Evolutionary conservation across 2,329 filamentous ascomycete genomes (phyloP).

Genomic region (Stachybotrys elegans): DNA sequence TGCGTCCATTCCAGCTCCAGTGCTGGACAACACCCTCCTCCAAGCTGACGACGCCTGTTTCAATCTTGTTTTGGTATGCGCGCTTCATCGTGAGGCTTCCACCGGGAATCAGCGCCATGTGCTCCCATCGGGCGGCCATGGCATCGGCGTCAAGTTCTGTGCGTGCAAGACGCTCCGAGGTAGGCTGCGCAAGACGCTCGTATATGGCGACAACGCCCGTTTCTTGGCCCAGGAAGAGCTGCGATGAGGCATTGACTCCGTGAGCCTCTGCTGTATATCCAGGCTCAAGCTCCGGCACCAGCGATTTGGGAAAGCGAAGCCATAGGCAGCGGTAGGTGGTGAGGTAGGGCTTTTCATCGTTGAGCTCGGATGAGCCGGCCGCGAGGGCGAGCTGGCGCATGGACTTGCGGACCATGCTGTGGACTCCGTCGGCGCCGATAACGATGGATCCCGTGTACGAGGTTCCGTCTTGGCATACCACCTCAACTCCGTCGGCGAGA

Average conservation of each 20-base stretch:
- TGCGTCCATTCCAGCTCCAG: slow-evolving; percentile 27
- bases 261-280: slow-evolving; percentile 26
- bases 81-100: slow-evolving; percentile 22
- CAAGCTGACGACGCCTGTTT: slow-evolving; percentile 24
- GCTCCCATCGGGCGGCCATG: slow-evolving; percentile 13
- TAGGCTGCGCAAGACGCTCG: slow-evolving; percentile 13
- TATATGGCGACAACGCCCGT: slow-evolving; percentile 12
- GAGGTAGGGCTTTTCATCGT: slow-evolving; percentile 23
- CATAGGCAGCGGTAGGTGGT: slow-evolving; percentile 27
- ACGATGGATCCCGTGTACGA: slow-evolving; percentile 27
- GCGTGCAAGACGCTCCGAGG: slow-evolving; percentile 9
- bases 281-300: slow-evolving; percentile 5
- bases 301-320: slow-evolving; percentile 22
- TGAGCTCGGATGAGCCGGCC: slow-evolving; percentile 7
- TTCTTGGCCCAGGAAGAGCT: slow-evolving; percentile 13
- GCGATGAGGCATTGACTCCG: slow-evolving; percentile 9
- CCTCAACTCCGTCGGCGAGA: slow-evolving; percentile 16
- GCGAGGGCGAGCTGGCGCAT: slow-evolving; percentile 25
- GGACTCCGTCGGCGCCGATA: slow-evolving; percentile 38
- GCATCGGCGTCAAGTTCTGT: slow-evolving; percentile 11
- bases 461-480: slow-evolving; percentile 27
- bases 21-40: slow-evolving; percentile 30
- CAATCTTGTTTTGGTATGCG: slow-evolving; percentile 17
- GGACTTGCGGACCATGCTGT: slow-evolving; percentile 28
- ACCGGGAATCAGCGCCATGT: slow-evolving; percentile 11